Percentiles rank a stretch among this genome's conserved stretches.
These are phyloP conservation scores for Exophiala calicioides DNA, from an alignment of 2,329 filamentous ascomycete genomes.

Conservation along the genomic window DNA sequence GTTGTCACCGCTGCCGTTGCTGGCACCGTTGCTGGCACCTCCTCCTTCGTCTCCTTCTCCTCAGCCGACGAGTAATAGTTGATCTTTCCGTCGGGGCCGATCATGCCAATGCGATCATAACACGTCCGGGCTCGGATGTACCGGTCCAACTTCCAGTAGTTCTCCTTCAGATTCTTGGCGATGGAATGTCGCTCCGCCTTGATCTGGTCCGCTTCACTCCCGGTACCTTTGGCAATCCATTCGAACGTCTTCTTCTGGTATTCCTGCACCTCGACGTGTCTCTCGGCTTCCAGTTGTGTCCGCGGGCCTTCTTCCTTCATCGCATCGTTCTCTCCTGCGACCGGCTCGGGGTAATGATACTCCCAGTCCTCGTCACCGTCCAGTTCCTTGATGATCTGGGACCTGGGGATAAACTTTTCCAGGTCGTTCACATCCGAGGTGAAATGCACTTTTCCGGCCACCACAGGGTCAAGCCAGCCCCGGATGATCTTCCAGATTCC, in stretches of 20 bases:
- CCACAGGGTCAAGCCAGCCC: slow-evolving; percentile 83
- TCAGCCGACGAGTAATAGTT: slow-evolving; percentile 64
- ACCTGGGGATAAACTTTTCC: slow-evolving; percentile 69
- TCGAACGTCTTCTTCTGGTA: slow-evolving; percentile 73
- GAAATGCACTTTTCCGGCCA: slow-evolving; percentile 34
- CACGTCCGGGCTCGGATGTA: slow-evolving; percentile 79
- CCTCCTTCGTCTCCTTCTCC: slow-evolving; percentile 15
- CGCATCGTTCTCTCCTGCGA: slow-evolving; percentile 70
- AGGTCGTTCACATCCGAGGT: slow-evolving; percentile 68
- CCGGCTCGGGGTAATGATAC: slow-evolving; percentile 79
- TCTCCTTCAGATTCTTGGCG: slow-evolving; percentile 64
- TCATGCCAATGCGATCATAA: slow-evolving; percentile 78
- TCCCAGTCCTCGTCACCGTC: slow-evolving; percentile 83
- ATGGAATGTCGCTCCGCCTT: slow-evolving; percentile 62
- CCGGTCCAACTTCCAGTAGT: slow-evolving; percentile 89
- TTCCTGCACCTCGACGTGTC: slow-evolving; percentile 66
- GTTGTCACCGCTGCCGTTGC: no score
- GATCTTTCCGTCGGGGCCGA: slow-evolving; percentile 67
- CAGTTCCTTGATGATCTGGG: slow-evolving; percentile 76
- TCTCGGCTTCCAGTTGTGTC: slow-evolving; percentile 63
- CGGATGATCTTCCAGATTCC: slow-evolving; percentile 95
- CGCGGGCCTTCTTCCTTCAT: slow-evolving; percentile 70
- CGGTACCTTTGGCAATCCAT: slow-evolving; percentile 66
- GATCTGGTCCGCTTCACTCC: slow-evolving; percentile 49
- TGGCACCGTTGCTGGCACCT: slow-evolving; percentile 13